Evolutionary conservation across 352 stramenopile species (phyloP).

Genomic region (Phytophthora fragariae): DNA sequence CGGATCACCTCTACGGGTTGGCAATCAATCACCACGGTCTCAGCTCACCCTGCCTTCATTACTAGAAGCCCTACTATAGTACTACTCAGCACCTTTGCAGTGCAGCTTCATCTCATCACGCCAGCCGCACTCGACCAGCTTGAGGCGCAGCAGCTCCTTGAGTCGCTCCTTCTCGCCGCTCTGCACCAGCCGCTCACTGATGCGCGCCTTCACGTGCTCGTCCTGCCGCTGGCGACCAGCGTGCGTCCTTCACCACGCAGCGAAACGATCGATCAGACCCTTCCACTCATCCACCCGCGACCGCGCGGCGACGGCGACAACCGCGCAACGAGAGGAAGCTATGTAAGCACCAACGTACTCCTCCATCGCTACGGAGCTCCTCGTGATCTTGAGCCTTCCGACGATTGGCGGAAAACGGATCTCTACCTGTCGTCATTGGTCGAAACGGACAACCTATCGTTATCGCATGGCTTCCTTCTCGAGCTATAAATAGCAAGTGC

Average conservation of each 20-base stretch:
- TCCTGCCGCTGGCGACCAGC: conserved; percentile 65
- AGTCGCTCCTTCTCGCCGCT: conserved; percentile 92
- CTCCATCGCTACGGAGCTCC: conserved; percentile 29
- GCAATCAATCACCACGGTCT: background rate
- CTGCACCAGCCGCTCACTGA: conserved; percentile 90
- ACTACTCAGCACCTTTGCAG: conserved; percentile 69
- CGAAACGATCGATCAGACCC: conserved; percentile 11
- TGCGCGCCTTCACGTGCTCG: conserved; percentile 75
- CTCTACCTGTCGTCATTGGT: conserved; percentile 10
- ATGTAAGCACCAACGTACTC: conserved; percentile 28
- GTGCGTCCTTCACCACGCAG: conserved; percentile 51
- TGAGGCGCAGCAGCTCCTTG: conserved; percentile 88
- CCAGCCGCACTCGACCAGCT: conserved; percentile 93
- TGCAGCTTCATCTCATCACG: conserved; percentile 91
- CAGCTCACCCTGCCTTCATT: background rate
- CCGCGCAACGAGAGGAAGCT: background rate
- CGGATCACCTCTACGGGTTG: conserved; percentile 89
- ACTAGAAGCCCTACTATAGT: background rate
- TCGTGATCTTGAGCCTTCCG: background rate
- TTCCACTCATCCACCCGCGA: background rate
- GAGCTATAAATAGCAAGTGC: background rate
- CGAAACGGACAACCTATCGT: conserved; percentile 11
- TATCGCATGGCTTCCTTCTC: background rate
- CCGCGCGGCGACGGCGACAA: background rate
- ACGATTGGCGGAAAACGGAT: conserved; percentile 29